Base-by-base conservation (phyloP, 495 filamentous ascomycete species). In the Aspergillus taichungensis region DNA sequence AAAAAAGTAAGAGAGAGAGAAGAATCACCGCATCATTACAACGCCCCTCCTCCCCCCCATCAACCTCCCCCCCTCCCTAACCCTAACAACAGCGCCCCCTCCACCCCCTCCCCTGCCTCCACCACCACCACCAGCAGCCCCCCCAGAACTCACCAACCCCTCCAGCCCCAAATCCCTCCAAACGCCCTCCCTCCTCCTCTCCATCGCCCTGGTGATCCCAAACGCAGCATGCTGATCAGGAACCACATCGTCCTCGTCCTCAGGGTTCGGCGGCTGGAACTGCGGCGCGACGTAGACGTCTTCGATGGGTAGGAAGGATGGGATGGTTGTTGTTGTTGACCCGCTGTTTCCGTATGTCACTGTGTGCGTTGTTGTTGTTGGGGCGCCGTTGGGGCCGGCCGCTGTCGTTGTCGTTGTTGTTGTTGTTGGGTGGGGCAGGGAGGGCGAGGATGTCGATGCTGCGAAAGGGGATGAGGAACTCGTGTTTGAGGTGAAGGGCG, bases 191-290 rank as follows among this genome's bases (percentile, higher is more conserved):
- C 74, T 69, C 51, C 64, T 67, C 40, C 62, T 60, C 39, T 70
- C 64, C 70, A 67, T 95, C 0, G 91, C 92, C 53, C 89, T 78
- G 54, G 84, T 77, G 55, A 98, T 96, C 2, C 92, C 92, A 67
- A 95, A 98, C 6, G 92, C 92, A 1, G 92, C 90, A 64, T 98
- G 92, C 71, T 95, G 89, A 56, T 97, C 89, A 0, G 92, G 92
- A 8, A 98, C 90, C 4, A 98, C 85, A 51, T 97, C 92, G 55
- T 98, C 92, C 66, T 98, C 92, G 60, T 98, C 92, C 66, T 97
- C 92, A 0, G 92, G 92, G 64, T 96, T 96, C 38, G 89, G 74
- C 1, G 92, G 92, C 62, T 94, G 88, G 63, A 89, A 80, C 45
- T 96, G 86, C 2, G 85, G 84, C 6, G 85, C 79, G 5, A 98